A percentile compares a stretch with the other conserved stretches of the same genome.
Conservation (phyloP, 1,139 yeast genomes). For the Geotrichum candidum region DNA sequence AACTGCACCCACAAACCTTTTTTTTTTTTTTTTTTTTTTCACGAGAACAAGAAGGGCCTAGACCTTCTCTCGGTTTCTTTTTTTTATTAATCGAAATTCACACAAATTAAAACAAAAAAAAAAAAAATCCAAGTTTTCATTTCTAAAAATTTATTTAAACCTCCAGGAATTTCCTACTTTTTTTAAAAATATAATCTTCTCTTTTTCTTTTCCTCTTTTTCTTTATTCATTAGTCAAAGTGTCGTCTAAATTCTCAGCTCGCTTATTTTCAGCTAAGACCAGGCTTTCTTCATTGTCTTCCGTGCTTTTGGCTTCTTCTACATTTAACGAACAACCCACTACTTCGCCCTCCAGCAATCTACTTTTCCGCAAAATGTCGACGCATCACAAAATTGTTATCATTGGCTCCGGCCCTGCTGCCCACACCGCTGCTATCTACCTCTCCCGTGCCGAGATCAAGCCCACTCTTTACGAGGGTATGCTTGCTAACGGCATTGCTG, state of each 20-base stretch:
- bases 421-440: conserved; percentile 96
- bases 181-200: not conserved
- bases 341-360: conserved; percentile 2
- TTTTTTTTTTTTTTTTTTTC: no score
- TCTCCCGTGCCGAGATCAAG: conserved; percentile 92
- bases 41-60: not conserved
- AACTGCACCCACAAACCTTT: not conserved
- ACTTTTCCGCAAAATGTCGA: conserved; percentile 25
- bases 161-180: not conserved
- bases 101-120: not conserved
- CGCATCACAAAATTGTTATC: conserved; percentile 79
- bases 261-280: conserved; percentile 12
- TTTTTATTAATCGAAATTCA: not conserved
- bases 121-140: not conserved
- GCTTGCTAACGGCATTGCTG: conserved; percentile 96
- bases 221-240: conserved; percentile 1
- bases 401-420: conserved; percentile 99
- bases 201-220: not conserved
- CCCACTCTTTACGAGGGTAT: conserved; percentile 93
- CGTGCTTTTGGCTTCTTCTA: conserved; percentile 11
- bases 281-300: conserved; percentile 13
- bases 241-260: conserved; percentile 12
- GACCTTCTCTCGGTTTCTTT: not conserved
- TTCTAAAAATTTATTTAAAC: not conserved
- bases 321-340: not conserved